Percentiles rank a stretch among this genome's conserved stretches.
Evolutionary conservation across 768 basidiomycete species (phyloP).

Genomic region (Termitomyces sp.): DNA sequence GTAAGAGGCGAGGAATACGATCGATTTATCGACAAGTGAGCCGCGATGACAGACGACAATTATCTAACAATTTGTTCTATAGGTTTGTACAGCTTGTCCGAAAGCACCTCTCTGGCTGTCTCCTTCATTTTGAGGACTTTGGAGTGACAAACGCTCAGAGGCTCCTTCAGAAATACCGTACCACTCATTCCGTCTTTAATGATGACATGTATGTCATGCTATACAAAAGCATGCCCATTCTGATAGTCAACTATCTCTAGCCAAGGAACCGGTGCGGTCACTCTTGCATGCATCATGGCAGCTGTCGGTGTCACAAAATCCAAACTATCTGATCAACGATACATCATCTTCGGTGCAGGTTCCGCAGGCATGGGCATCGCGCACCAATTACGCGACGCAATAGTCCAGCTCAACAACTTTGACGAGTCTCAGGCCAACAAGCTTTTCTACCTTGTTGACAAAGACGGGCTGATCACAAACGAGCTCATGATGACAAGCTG

Average conservation of each 20-base stretch:
- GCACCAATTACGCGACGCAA: conserved; percentile 71
- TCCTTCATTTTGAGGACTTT: conserved; percentile 86
- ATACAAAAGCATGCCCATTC: neutral
- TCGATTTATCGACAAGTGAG: conserved; percentile 67
- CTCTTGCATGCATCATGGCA: conserved; percentile 62
- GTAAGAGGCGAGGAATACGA: conserved; percentile 73
- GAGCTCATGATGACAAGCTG: conserved; percentile 30
- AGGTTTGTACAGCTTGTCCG: conserved; percentile 75
- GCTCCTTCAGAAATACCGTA: conserved; percentile 56
- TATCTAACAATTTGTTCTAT: neutral
- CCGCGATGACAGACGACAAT: neutral
- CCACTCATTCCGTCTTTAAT: conserved; percentile 71
- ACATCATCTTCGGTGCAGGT: conserved; percentile 75
- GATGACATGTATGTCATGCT: conserved; percentile 65
- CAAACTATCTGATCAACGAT: conserved; percentile 67
- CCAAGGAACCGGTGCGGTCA: conserved; percentile 75
- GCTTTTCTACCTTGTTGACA: conserved; percentile 72
- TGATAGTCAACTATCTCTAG: conserved; percentile 22
- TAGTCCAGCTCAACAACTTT: conserved; percentile 49
- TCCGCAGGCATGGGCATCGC: conserved; percentile 81
- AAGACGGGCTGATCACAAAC: conserved; percentile 51
- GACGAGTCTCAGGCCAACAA: conserved; percentile 52
- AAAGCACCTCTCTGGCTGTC: conserved; percentile 58
- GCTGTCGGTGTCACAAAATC: conserved; percentile 61
- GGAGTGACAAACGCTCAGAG: conserved; percentile 72